phyloP scores from a whole-genome alignment of 2,329 filamentous ascomycete genomes.

The Parafenestella ontariensis region DNA sequence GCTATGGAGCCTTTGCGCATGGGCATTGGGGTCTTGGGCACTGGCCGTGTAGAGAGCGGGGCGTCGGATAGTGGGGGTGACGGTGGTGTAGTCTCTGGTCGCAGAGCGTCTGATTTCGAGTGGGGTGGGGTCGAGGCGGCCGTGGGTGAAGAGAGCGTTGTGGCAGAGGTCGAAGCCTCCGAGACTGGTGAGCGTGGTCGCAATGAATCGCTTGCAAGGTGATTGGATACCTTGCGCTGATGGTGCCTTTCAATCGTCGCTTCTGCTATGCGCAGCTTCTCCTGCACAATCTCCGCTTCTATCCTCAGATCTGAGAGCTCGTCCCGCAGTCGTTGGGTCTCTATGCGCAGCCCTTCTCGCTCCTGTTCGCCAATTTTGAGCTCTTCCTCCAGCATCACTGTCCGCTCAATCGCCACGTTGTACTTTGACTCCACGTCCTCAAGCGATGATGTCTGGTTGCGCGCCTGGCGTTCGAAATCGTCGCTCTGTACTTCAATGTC shows the following conservation, averaged over 20 bases:
- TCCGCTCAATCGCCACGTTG: constrained; percentile 90
- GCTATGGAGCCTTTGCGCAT: constrained; percentile 55
- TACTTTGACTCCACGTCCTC: constrained; percentile 98
- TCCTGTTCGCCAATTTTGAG: constrained; percentile 91
- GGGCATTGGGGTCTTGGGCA: constrained; percentile 51
- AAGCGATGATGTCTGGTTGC: constrained; percentile 92
- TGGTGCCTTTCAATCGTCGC: constrained; percentile 58
- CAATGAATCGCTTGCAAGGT: constrained; percentile 57
- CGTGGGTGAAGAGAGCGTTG: constrained; percentile 84
- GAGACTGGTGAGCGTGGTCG: constrained; percentile 73
- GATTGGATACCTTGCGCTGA: constrained; percentile 59
- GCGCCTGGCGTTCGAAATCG: constrained; percentile 94
- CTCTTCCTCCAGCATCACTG: constrained; percentile 94
- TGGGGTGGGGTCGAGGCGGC: constrained; percentile 85
- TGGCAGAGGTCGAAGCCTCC: constrained; percentile 79
- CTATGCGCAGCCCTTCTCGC: constrained; percentile 85
- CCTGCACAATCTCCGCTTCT: constrained; percentile 90
- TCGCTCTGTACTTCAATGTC: constrained; percentile 99
- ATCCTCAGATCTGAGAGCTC: constrained; percentile 93
- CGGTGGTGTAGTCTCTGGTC: constrained; percentile 80
- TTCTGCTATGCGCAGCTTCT: constrained; percentile 83
- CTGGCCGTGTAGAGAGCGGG: constrained; percentile 62
- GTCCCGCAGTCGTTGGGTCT: constrained; percentile 86
- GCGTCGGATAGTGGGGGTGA: constrained; percentile 93
- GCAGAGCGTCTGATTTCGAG: constrained; percentile 66